Evolutionary conservation across 2,329 filamentous ascomycete genomes (phyloP), one percentile per base, ranked within the genome.

Genomic region (Ceratocystis lukuohia): DNA sequence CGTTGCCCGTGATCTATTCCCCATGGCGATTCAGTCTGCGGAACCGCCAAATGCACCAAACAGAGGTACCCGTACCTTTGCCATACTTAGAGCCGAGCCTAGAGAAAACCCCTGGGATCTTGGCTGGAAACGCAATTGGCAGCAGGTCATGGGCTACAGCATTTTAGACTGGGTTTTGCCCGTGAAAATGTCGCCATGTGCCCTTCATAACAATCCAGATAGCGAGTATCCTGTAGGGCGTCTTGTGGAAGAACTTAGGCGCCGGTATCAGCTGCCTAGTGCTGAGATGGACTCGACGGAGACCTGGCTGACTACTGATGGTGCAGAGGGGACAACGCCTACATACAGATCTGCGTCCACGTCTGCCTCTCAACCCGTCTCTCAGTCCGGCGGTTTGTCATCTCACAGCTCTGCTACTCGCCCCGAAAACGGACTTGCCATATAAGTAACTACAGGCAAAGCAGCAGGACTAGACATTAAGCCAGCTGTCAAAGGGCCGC

Each of bases 81-180:
- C 89, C 12, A 87, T 97, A 50, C 78, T 96, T 1, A 81, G 84
- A 68, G 89, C 88, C 0, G 78, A 84, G 2, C 81, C 84, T 0
- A 87, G 89, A 8, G 87, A 94, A 70, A 96, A 96, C 70, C 90
- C 91, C 0, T 99, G 91, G 86, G 84, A 96, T 71, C 77, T 94
- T 0, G 89, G 88, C 1, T 76, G 77, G 7, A 79, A 82, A 69
- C 76, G 79, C 33, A 97, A 97, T 72, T 87, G 91, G 76, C 83
- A 84, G 69, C 82, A 87, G 15, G 84, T 96, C 28, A 91, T 99
- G 86, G 93, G 93, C 0, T 76, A 81, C 61, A 82, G 77, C 22
- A 69, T 85, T 1, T 68, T 87, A 15, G 88, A 96, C 68, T 97
- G 92, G 92, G 72, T 96, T 12, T 76, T 96, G 1, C 93, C 93